Base-by-base conservation (phyloP, 495 filamentous ascomycete species). In the Penicillium crystallinum region DNA sequence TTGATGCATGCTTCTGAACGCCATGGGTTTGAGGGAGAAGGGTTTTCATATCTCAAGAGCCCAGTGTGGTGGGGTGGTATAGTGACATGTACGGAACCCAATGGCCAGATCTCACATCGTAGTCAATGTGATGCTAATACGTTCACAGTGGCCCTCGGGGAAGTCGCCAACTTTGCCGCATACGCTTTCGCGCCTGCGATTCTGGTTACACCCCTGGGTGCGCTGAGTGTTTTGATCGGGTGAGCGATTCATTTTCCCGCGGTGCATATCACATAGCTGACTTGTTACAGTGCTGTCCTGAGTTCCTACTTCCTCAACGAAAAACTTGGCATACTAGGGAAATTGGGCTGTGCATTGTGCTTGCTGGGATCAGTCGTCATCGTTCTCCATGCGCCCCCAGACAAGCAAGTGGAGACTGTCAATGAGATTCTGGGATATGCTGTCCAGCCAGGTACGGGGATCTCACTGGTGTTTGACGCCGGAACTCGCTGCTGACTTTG, bases 101-200 rank as follows among this genome's bases (percentile, higher is more conserved):
- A 23, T 35, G 21, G 46, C 5, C 23, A 40, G 19, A 46, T 15
- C 50, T 31, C 14, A 2, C 21, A 23, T 17, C 35, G 3, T 12
- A 17, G 30, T 5, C 35, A 7, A 12, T 10, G 29, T 25, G 15
- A 55, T 37, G 49, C 69, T 68, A 58, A 68, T 35, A 27, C 6
- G 11, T 27, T 33, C 31, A 49, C 58, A 87, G 87, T 95, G 74
- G 75, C 86, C 34, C 65, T 88, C 33, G 93, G 93, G 55, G 93
- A 98, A 71, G 77, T 93, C 42, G 90, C 88, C 66, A 98, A 98
- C 66, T 98, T 98, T 66, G 90, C 91, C 22, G 93, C 93, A 50
- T 98, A 98, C 67, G 93, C 93, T 1, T 98, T 97, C 71, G 93
- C 93, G 54, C 93, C 93, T 33, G 93, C 93, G 4, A 98, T 98